Evolutionary conservation across 306 rosid species (phyloP).

Genomic region (Gastrolobium bilobum): DNA sequence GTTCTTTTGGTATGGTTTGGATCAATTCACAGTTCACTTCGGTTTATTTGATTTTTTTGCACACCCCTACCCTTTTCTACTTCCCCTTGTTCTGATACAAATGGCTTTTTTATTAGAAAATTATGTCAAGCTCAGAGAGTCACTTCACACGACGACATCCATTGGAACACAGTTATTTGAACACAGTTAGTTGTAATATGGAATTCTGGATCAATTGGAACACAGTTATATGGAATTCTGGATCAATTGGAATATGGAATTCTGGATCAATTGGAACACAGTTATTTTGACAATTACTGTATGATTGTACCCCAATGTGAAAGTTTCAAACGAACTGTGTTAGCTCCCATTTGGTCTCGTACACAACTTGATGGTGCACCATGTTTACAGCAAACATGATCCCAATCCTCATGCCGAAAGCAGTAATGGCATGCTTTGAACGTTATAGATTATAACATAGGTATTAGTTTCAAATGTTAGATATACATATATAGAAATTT

Average conservation of each 20-base stretch:
- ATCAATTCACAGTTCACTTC: too few species aligned
- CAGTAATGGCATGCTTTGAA: slow-evolving; percentile 13
- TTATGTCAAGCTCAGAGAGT: not conserved
- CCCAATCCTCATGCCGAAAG: not conserved
- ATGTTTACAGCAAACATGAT: not conserved
- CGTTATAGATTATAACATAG: not conserved
- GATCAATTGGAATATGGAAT: too few species aligned
- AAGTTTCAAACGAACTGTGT: slow-evolving; percentile 1
- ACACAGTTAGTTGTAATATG: not conserved
- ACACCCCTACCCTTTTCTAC: too few species aligned
- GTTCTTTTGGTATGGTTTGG: too few species aligned
- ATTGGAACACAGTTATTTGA: too few species aligned
- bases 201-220: not conserved
- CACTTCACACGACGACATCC: too few species aligned
- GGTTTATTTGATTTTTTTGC: too few species aligned
- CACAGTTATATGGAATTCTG: too few species aligned
- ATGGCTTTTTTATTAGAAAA: too few species aligned
- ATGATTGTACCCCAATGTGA: not conserved
- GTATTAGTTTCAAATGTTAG: slow-evolving; percentile 22
- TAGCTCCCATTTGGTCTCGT: slow-evolving; percentile 1
- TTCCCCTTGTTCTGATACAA: too few species aligned
- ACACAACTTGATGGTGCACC: not conserved
- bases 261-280: not conserved
- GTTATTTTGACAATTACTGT: not conserved
- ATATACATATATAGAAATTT: too few species aligned